phyloP scores from a whole-genome alignment of 2,329 filamentous ascomycete species.

The Cordyceps pruinosa region DNA sequence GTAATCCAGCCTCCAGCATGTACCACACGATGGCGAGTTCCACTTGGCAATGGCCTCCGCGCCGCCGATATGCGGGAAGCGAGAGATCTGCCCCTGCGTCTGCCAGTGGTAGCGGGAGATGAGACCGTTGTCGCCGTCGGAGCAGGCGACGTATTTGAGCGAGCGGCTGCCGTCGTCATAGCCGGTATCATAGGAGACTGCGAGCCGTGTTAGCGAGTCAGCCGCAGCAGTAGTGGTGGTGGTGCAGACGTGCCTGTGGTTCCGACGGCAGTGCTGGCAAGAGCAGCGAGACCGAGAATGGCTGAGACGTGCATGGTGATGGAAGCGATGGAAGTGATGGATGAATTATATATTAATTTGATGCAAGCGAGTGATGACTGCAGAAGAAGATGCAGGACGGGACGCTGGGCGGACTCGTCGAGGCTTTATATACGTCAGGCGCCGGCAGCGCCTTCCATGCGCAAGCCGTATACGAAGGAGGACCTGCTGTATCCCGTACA shows the following conservation, averaged over 20 bases:
- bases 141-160: constrained; percentile 56
- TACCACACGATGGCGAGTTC: constrained; percentile 52
- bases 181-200: constrained; percentile 65
- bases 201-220: not conserved
- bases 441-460: not conserved
- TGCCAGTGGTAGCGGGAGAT: constrained; percentile 54
- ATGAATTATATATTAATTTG: not conserved
- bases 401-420: not conserved
- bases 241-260: not conserved
- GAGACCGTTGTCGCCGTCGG: constrained; percentile 60
- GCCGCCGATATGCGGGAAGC: constrained; percentile 51
- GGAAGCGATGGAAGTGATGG: constrained; percentile 1
- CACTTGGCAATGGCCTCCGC: constrained; percentile 44
- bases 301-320: constrained; percentile 38
- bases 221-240: not conserved
- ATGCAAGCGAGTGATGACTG: not conserved
- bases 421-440: not conserved
- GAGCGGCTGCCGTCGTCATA: constrained; percentile 57
- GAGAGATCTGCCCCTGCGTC: constrained; percentile 43
- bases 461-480: not conserved
- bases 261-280: constrained; percentile 25
- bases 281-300: constrained; percentile 32
- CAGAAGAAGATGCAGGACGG: not conserved
- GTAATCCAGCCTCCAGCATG: constrained; percentile 51
- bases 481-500: not conserved